Evolutionary conservation across 345 rosid species (phyloP).

Genomic region (Excoecaria cochinchinensis): DNA sequence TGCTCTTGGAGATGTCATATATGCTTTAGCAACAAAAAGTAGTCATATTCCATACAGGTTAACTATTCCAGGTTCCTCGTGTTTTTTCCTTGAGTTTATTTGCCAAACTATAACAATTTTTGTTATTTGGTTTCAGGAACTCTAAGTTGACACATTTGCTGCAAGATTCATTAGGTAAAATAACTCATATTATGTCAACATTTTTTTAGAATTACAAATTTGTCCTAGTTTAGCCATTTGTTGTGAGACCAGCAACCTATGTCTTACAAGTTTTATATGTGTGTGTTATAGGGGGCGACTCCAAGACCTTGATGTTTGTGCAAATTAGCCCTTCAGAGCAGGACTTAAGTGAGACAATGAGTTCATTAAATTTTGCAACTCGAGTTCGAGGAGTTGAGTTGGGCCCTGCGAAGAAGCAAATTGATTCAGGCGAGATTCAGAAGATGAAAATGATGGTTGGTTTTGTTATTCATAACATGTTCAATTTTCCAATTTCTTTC

Average conservation of each 20-base stretch:
- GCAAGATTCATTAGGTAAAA: slow-evolving; percentile 89
- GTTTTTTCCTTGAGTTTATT: neutral
- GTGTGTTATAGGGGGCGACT: slow-evolving; percentile 71
- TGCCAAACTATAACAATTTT: slow-evolving; percentile 10
- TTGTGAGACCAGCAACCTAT: neutral
- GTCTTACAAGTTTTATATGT: neutral
- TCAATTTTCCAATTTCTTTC: neutral
- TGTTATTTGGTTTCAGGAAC: slow-evolving; percentile 56
- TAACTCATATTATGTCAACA: slow-evolving; percentile 6
- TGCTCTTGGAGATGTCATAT: slow-evolving; percentile 92
- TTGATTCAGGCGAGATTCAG: slow-evolving; percentile 75
- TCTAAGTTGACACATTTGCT: slow-evolving; percentile 94
- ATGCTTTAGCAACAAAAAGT: slow-evolving; percentile 82
- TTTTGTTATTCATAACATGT: slow-evolving; percentile 10
- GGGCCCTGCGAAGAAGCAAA: slow-evolving; percentile 80
- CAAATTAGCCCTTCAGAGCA: slow-evolving; percentile 93
- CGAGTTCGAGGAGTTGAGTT: slow-evolving; percentile 87
- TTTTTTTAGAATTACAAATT: neutral
- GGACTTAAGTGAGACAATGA: slow-evolving; percentile 80
- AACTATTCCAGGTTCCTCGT: neutral
- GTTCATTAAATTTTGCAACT: slow-evolving; percentile 87
- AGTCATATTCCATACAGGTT: slow-evolving; percentile 93
- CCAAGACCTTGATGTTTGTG: slow-evolving; percentile 90
- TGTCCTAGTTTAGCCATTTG: neutral
- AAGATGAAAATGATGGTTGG: slow-evolving; percentile 74